Evolutionary conservation across 108 stramenopile species (phyloP).

Genomic region (Licmophora abbreviata): DNA sequence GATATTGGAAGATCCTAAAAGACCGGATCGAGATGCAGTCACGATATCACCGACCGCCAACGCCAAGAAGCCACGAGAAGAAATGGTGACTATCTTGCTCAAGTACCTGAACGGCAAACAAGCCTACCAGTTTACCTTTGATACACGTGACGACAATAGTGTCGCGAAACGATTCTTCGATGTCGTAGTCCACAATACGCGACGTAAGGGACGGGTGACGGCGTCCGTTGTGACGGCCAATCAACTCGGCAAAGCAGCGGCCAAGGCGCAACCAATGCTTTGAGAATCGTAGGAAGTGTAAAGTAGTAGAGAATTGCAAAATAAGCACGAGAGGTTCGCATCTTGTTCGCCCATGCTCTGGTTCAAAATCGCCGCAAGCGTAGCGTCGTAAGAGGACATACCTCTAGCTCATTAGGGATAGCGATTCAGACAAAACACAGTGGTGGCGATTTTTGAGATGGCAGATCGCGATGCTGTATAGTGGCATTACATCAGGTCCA

Average conservation of each 20-base stretch:
- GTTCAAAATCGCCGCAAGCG: too few relatives aligned
- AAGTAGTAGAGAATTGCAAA: too few relatives aligned
- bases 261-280: constrained; percentile 4
- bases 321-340: too few relatives aligned
- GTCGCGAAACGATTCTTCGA: constrained; percentile 30
- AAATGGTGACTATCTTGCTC: constrained; percentile 39
- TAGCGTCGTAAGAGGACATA: too few relatives aligned
- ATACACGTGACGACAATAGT: constrained; percentile 24
- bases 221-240: constrained; percentile 13
- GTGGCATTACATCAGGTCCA: too few relatives aligned
- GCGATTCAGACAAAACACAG: too few relatives aligned
- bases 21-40: constrained; percentile 38
- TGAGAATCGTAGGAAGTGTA: too few relatives aligned
- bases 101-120: constrained; percentile 32
- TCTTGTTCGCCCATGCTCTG: too few relatives aligned
- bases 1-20: constrained; percentile 44
- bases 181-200: constrained; percentile 11
- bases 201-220: constrained; percentile 9
- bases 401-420: too few relatives aligned
- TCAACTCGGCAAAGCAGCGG: background rate
- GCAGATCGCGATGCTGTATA: too few relatives aligned
- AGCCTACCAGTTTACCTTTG: constrained; percentile 59
- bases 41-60: constrained; percentile 45
- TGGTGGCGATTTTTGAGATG: too few relatives aligned
- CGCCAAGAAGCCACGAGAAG: constrained; percentile 10